A percentile compares a stretch with the other conserved stretches of the same genome.
These are phyloP conservation scores for Pythium pyrilobum DNA, from an alignment of 352 stramenopile genomes.

Conservation along the genomic window DNA sequence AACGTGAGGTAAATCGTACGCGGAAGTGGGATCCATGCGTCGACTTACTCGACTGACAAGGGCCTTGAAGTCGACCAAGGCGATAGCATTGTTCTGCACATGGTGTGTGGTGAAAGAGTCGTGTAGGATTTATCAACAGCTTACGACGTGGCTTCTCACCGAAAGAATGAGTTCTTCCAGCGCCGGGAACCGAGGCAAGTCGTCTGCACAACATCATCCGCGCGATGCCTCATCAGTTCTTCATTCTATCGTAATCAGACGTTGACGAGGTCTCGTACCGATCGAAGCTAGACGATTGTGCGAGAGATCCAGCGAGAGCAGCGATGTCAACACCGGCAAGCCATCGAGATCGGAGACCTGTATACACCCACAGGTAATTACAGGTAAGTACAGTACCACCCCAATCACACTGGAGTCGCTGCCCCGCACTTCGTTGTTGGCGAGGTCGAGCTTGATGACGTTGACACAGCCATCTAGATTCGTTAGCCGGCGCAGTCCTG, in stretches of 20 bases:
- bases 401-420: neutral
- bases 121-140: neutral
- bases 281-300: constrained; percentile 42
- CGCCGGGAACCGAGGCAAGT: constrained; percentile 30
- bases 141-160: constrained; percentile 18
- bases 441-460: constrained; percentile 51
- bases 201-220: constrained; percentile 23
- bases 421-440: constrained; percentile 37
- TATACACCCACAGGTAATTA: neutral
- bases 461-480: constrained; percentile 44
- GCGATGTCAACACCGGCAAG: constrained; percentile 32
- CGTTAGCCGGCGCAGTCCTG: constrained; percentile 27
- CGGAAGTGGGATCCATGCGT: too few species aligned
- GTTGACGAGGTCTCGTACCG: constrained; percentile 18
- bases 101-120: neutral
- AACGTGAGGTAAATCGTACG: too few species aligned
- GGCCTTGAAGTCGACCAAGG: constrained; percentile 30
- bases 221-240: too few species aligned
- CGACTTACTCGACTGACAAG: neutral
- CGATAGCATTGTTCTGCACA: constrained; percentile 47
- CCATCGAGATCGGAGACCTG: constrained; percentile 43
- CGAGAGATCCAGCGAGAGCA: constrained; percentile 44
- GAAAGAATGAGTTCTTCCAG: constrained; percentile 51
- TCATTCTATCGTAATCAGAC: neutral
- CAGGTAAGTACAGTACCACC: neutral